Base-by-base conservation (phyloP, 139 green algal genomes). In the Zygnema circumcarinatum region DNA sequence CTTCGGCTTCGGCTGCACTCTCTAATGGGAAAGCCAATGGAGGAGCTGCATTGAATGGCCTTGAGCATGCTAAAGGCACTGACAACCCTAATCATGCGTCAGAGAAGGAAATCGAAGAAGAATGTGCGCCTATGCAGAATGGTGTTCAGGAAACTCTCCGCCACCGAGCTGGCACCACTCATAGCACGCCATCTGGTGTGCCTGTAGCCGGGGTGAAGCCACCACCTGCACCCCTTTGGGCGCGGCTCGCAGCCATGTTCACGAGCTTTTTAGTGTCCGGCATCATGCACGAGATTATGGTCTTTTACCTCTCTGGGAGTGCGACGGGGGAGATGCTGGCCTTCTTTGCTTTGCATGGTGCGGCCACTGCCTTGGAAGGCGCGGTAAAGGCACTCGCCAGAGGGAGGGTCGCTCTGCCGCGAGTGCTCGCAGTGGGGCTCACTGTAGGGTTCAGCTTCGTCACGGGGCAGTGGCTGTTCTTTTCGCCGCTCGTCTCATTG, bases 251-350 rank as follows among this genome's bases (percentile, higher is more conserved):
- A 31, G 35, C 73, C 16, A 84, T 84, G 73, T 36, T 84, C 1
- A 36, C 73, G 29, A 74, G 36, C 2, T 88, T 88, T 68, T 73
- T 88, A 40, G 83, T 88, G 1, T 88, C 83, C 22, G 83, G 83
- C 35, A 36, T 88, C 22, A 84, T 84, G 38, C 83, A 88, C 39
- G 83, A 88, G 83, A 35, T 88, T 47, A 62, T 62, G 2, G 36
- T 88, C 2, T 84, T 25, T 21, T 88, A 88, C 73, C 76, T 88
- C 16, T 67, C 62, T 32, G 32, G 32, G 47, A 73, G 3, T 7
- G 73, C 79, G 22, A 88, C 83, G n/a, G 83, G 83, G 3, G 83
- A 88, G 31, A 88, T 88, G 83, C 38, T n/a, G 2, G 2, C 40
- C 16, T 88, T 88, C 72, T 88, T 88, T 38, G 67, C 73, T 36